These are phyloP conservation scores for Atalantia buxifolia DNA, from an alignment of 345 rosid genomes.

Conservation along the genomic window DNA sequence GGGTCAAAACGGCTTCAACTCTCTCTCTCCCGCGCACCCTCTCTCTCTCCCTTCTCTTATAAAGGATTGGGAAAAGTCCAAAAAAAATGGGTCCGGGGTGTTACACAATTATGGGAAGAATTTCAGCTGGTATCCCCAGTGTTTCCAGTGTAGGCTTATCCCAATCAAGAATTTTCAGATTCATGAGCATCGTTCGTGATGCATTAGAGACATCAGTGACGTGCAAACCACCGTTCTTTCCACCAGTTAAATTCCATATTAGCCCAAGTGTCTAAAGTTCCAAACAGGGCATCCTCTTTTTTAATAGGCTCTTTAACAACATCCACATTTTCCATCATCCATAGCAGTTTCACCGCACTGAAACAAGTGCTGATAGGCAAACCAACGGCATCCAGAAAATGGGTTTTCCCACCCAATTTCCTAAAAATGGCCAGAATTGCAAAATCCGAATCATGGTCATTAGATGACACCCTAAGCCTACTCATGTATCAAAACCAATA, in stretches of 20 bases:
- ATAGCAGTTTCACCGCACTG: slow-evolving; percentile 80
- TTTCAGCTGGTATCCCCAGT: too few species aligned
- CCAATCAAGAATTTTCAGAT: too few species aligned
- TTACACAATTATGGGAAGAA: too few species aligned
- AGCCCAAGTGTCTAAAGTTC: slow-evolving; percentile 88
- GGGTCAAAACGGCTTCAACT: too few species aligned
- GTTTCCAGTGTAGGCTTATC: too few species aligned
- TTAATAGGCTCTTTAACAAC: slow-evolving; percentile 52
- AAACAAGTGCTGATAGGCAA: slow-evolving; percentile 89
- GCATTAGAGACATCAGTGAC: too few species aligned
- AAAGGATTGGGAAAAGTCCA: too few species aligned
- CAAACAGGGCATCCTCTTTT: slow-evolving; percentile 74
- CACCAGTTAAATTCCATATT: slow-evolving; percentile 95
- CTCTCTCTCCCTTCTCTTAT: too few species aligned
- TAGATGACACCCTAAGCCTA: not conserved
- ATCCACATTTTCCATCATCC: slow-evolving; percentile 85
- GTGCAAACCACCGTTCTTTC: too few species aligned
- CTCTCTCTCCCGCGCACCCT: too few species aligned
- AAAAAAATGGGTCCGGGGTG: too few species aligned
- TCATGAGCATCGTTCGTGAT: too few species aligned
- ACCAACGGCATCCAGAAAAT: slow-evolving; percentile 75
- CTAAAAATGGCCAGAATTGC: slow-evolving; percentile 23
- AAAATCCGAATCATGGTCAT: not conserved
- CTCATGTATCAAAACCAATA: not conserved
- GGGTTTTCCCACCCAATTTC: slow-evolving; percentile 81